Percentiles rank a stretch among this genome's conserved stretches.
Conservation (phyloP, 2,329 filamentous ascomycete genomes). For the Sarocladiaceae sp. region DNA sequence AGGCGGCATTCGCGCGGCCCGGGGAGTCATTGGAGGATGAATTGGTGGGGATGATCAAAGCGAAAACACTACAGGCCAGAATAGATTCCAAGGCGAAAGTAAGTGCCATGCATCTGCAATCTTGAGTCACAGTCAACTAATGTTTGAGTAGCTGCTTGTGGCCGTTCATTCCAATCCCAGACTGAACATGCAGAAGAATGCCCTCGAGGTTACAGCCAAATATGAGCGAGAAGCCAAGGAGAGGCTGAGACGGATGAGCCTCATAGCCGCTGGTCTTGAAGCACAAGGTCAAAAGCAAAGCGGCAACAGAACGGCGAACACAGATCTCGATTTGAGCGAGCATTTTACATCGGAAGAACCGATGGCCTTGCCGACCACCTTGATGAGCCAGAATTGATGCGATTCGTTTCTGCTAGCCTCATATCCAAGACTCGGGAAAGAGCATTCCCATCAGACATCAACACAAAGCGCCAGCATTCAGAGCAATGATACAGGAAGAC, state of each 20-base stretch:
- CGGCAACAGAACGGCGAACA: background rate
- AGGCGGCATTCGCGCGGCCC: slow-evolving; percentile 66
- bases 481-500: too few relatives aligned
- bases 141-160: slow-evolving; percentile 57
- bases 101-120: slow-evolving; percentile 17
- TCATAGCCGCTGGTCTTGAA: slow-evolving; percentile 67
- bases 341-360: background rate
- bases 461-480: background rate
- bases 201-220: slow-evolving; percentile 61
- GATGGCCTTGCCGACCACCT: background rate
- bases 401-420: too few relatives aligned
- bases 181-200: slow-evolving; percentile 63
- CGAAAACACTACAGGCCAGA: slow-evolving; percentile 29
- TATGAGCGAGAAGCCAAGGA: slow-evolving; percentile 75
- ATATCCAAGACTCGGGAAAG: too few relatives aligned
- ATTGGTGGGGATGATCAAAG: slow-evolving; percentile 74
- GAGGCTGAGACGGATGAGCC: slow-evolving; percentile 72
- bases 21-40: slow-evolving; percentile 67
- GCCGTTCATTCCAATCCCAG: slow-evolving; percentile 65
- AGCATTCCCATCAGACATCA: too few relatives aligned
- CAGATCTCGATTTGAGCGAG: background rate
- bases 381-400: too few relatives aligned
- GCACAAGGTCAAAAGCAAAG: background rate
- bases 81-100: slow-evolving; percentile 80
- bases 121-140: slow-evolving; percentile 11